These are phyloP conservation scores for Cryptococcus jaspeensis DNA, from an alignment of 1,284 basidiomycete species.

Conservation along the genomic window DNA sequence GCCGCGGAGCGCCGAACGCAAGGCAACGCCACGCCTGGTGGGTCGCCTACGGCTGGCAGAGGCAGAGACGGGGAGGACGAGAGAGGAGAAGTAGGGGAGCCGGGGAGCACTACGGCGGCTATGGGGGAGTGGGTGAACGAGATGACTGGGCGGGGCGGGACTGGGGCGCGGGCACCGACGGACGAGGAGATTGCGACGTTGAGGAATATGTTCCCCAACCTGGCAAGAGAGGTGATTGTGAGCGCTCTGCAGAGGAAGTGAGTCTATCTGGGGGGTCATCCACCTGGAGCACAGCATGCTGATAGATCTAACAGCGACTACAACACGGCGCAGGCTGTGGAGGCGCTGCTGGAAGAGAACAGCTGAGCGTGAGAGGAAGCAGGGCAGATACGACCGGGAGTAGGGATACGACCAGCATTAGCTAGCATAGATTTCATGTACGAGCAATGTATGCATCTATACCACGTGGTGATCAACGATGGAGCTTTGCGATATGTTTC, in stretches of 20 bases:
- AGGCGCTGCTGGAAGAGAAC: constrained; percentile 59
- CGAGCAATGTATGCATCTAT: too few species aligned
- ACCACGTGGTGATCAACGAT: too few species aligned
- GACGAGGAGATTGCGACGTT: constrained; percentile 69
- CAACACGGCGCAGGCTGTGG: constrained; percentile 75
- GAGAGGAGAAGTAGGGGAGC: constrained; percentile 12
- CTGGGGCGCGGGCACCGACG: constrained; percentile 61
- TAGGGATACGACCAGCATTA: too few species aligned
- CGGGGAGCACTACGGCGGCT: constrained; percentile 53
- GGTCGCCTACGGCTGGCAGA: constrained; percentile 9
- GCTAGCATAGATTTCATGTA: too few species aligned
- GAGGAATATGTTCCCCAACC: constrained; percentile 76
- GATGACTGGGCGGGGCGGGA: constrained; percentile 60
- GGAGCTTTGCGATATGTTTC: too few species aligned
- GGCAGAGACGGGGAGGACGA: constrained; percentile 2
- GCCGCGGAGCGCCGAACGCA: constrained; percentile 2
- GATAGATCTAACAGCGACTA: constrained; percentile 54
- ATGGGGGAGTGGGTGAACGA: constrained; percentile 80
- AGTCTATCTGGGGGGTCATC: constrained; percentile 35
- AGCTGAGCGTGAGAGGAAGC: too few species aligned
- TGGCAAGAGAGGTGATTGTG: constrained; percentile 71
- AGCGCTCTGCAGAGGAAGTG: constrained; percentile 77
- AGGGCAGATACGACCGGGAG: too few species aligned
- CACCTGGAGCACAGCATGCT: constrained; percentile 5
- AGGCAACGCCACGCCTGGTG: background rate